Evolutionary conservation across 495 filamentous ascomycete species (phyloP), one percentile per base, ranked within the genome.

Genomic region (Penicillium verhagenii): DNA sequence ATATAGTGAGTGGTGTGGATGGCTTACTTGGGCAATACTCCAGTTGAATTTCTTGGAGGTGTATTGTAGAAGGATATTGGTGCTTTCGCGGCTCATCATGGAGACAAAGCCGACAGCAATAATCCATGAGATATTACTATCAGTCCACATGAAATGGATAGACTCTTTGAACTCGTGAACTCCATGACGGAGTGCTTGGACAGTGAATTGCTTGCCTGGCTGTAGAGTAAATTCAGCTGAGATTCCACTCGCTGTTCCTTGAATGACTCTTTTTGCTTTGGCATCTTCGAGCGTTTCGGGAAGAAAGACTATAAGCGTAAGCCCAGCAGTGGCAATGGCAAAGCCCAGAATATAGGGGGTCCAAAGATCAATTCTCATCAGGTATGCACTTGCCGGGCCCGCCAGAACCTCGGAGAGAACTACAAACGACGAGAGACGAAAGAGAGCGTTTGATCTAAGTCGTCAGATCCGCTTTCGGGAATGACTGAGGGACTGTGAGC

Each of bases 271-370:
- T 31, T 61, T 63, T n/a, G 54, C 56, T 49, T 64, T 60, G 26
- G 56, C 53, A 37, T 58, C 53, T 50, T 46, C 47, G 23, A 79
- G 65, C 9, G 73, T 82, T 54, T 82, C 79, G 1, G 79, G 79
- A 1, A 81, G 59, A 20, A 79, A 56, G 0, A 74, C 49, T n/a
- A 68, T 39, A 13, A 69, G 49, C 6, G 56, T 24, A 18, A 53
- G 49, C n/a, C 72, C 69, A 18, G 72, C 6, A 3, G 68, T 19
- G 0, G 74, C 48, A 0, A 73, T 53, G 3, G 65, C 25, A 13
- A 72, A 10, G 3, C 65, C 64, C 1, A 71, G 45, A 1, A 63
- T 50, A 37, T 50, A 72, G 1, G 71, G 69, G 23, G 61, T 47
- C 67, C 66, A 71, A 13, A 56, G 48, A 43, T 50, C 19, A 19